Evolutionary conservation across 345 rosid genomes (phyloP).

Genomic region (Moricandia moricandioides): DNA sequence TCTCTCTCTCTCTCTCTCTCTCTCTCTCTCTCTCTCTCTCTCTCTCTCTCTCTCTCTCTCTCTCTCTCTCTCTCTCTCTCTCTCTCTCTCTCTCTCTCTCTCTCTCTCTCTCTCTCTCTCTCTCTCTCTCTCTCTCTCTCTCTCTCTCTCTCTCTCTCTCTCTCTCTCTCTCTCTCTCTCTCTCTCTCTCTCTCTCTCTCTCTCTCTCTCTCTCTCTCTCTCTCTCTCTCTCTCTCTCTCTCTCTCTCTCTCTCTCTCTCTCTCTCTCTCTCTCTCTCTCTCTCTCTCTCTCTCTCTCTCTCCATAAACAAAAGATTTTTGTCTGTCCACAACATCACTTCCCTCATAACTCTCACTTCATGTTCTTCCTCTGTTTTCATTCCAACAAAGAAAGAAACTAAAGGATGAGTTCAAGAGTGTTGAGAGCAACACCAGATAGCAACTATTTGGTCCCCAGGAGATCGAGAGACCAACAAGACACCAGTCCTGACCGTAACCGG

Average conservation of each 20-base stretch:
- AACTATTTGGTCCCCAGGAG: slow-evolving; percentile 43
- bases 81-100: slow-evolving; percentile 11
- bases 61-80: slow-evolving; percentile 11
- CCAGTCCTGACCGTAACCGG: slow-evolving; percentile 69
- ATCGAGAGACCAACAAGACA: slow-evolving; percentile 43
- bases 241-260: slow-evolving; percentile 19
- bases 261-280: slow-evolving; percentile 17
- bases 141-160: slow-evolving; percentile 16
- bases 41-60: slow-evolving; percentile 17
- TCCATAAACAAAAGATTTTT: too few species aligned
- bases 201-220: slow-evolving; percentile 15
- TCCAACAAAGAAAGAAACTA: slow-evolving; percentile 10
- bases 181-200: slow-evolving; percentile 12
- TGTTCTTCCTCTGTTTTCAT: slow-evolving; percentile 20
- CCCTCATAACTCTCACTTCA: slow-evolving; percentile 7
- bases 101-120: slow-evolving; percentile 14
- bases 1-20: slow-evolving; percentile 16
- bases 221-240: slow-evolving; percentile 16
- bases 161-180: slow-evolving; percentile 11
- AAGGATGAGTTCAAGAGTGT: slow-evolving; percentile 51
- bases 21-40: slow-evolving; percentile 19
- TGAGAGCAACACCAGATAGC: slow-evolving; percentile 33
- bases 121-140: slow-evolving; percentile 19
- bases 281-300: slow-evolving; percentile 11
- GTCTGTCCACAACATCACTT: slow-evolving; percentile 27